These are phyloP conservation scores for Claviceps monticola DNA, from an alignment of 2,329 filamentous ascomycete species.

Conservation along the genomic window DNA sequence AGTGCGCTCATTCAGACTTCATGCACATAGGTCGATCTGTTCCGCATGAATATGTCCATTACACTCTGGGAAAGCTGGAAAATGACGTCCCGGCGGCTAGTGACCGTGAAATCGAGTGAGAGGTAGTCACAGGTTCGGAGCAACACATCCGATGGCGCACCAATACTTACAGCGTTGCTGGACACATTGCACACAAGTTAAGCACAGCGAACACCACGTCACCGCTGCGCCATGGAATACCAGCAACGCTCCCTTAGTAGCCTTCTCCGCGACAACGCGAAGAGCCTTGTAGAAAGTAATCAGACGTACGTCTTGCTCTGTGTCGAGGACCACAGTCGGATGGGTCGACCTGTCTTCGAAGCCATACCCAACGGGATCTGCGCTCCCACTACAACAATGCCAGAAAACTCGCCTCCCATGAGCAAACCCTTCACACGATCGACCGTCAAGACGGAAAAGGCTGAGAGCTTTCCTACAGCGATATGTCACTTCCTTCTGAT, in stretches of 20 bases:
- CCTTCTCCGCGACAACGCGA: conserved; percentile 18
- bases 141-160: not conserved
- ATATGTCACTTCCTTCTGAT: conserved; percentile 24
- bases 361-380: conserved; percentile 6
- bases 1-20: too few species aligned
- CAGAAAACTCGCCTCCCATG: not conserved
- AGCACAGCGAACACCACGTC: not conserved
- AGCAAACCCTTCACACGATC: not conserved
- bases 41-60: too few species aligned
- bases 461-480: conserved; percentile 20
- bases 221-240: conserved; percentile 1
- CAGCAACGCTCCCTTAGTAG: conserved; percentile 9
- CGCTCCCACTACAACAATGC: conserved; percentile 3
- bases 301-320: conserved; percentile 4
- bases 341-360: conserved; percentile 11
- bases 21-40: too few species aligned
- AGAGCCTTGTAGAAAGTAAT: conserved; percentile 14
- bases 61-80: too few species aligned
- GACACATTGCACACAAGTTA: not conserved
- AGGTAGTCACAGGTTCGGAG: too few species aligned
- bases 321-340: conserved; percentile 4
- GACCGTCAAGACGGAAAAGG: conserved; percentile 17
- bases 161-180: not conserved
- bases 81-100: too few species aligned
- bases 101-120: too few species aligned